Conservation (phyloP, 2,329 filamentous ascomycete genomes). For the Exophiala oligosperma region DNA sequence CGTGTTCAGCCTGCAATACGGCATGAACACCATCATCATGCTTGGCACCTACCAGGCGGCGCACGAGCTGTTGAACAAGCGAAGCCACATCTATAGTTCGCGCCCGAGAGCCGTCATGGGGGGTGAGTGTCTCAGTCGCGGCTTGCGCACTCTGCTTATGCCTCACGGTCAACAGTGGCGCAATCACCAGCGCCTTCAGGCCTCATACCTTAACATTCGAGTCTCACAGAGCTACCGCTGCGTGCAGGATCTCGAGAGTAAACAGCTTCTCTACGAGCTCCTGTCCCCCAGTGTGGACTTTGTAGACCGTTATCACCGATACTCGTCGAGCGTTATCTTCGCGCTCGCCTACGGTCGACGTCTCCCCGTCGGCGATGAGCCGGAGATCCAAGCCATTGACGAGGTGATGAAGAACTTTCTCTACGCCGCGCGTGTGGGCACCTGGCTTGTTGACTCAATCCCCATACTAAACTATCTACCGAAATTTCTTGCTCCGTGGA, state of each 20-base stretch:
- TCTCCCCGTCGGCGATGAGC: conserved; percentile 40
- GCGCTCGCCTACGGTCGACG: conserved; percentile 53
- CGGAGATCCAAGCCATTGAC: conserved; percentile 49
- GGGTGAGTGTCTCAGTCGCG: conserved; percentile 33
- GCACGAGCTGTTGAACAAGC: conserved; percentile 40
- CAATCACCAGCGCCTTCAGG: conserved; percentile 42
- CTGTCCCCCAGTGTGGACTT: conserved; percentile 41
- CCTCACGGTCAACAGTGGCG: conserved; percentile 51
- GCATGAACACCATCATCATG: conserved; percentile 35
- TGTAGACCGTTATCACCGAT: conserved; percentile 48
- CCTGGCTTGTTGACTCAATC: conserved; percentile 49
- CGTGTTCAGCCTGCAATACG: conserved; percentile 37
- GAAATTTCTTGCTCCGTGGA: conserved; percentile 48
- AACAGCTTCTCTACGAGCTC: conserved; percentile 43
- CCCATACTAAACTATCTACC: conserved; percentile 47
- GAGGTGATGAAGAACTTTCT: conserved; percentile 52
- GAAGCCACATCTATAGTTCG: conserved; percentile 40
- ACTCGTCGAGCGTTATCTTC: conserved; percentile 51
- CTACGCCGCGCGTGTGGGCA: conserved; percentile 48
- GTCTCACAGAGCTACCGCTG: conserved; percentile 47
- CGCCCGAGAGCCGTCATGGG: conserved; percentile 31
- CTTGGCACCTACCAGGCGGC: conserved; percentile 35
- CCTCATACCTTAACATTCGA: conserved; percentile 46
- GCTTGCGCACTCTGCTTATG: conserved; percentile 47
- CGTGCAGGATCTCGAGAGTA: conserved; percentile 51